These are phyloP conservation scores for Penicillium cosmopolitanum DNA, from an alignment of 495 filamentous ascomycete genomes.

Conservation along the genomic window DNA sequence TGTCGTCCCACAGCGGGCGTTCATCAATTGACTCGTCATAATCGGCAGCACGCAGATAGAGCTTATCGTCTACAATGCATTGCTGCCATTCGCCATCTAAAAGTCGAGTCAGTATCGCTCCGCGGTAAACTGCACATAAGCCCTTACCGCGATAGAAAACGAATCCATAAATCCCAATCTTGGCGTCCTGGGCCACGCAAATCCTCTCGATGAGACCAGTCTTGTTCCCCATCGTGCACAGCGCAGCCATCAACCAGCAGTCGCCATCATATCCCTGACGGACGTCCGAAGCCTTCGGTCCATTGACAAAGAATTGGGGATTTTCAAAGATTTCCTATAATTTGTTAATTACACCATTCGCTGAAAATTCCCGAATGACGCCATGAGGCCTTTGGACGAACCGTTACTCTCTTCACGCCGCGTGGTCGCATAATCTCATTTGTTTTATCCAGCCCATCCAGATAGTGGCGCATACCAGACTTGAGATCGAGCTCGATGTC, in stretches of 20 bases:
- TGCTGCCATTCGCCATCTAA: constrained; percentile 90
- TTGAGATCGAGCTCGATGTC: constrained; percentile 84
- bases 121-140: not conserved
- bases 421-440: constrained; percentile 54
- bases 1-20: constrained; percentile 69
- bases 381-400: constrained; percentile 28
- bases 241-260: constrained; percentile 89
- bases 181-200: constrained; percentile 80
- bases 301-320: constrained; percentile 84
- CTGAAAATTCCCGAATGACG: not conserved
- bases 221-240: constrained; percentile 84
- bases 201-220: constrained; percentile 75
- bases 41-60: constrained; percentile 81
- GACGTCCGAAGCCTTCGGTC: constrained; percentile 80
- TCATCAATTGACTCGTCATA: constrained; percentile 75
- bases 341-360: constrained; percentile 9
- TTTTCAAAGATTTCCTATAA: constrained; percentile 82
- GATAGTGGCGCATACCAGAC: constrained; percentile 57
- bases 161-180: constrained; percentile 90
- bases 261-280: constrained; percentile 81
- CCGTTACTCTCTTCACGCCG: constrained; percentile 67
- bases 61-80: constrained; percentile 83
- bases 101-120: not conserved
- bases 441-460: constrained; percentile 59
- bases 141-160: constrained; percentile 78